These are phyloP conservation scores for Skeletonema tropicum DNA, from an alignment of 108 stramenopile genomes.

Conservation along the genomic window DNA sequence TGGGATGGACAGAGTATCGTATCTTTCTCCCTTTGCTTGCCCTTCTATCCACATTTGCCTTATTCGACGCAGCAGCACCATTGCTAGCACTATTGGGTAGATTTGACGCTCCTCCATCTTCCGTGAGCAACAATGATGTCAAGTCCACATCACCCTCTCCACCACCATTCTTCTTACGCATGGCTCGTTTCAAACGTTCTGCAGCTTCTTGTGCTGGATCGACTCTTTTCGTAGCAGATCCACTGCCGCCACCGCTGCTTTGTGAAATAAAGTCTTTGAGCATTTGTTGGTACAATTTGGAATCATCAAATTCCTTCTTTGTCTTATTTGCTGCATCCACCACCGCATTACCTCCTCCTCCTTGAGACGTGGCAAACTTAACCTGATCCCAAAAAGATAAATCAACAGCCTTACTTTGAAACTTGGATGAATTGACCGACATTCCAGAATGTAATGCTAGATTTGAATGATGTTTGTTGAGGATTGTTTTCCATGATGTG, in stretches of 20 bases:
- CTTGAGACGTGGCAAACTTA: conserved; percentile 28
- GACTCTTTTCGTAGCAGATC: conserved; percentile 3
- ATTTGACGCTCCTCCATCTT: conserved; percentile 3
- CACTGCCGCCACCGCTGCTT: conserved; percentile 16
- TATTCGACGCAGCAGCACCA: conserved; percentile 28
- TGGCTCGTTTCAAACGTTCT: conserved; percentile 38
- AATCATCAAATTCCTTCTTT: conserved; percentile 75
- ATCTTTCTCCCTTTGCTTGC: conserved; percentile 96
- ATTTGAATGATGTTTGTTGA: conserved; percentile 73
- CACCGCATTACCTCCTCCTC: neutral
- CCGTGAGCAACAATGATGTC: conserved; percentile 10
- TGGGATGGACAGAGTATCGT: conserved; percentile 88
- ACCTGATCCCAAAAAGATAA: conserved; percentile 67
- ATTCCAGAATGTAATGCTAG: conserved; percentile 61
- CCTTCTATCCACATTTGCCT: conserved; percentile 81
- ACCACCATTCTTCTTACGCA: conserved; percentile 47
- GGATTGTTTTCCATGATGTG: conserved; percentile 64
- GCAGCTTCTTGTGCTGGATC: conserved; percentile 52
- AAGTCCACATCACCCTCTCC: conserved; percentile 34
- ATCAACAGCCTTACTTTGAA: conserved; percentile 62
- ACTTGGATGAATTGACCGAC: conserved; percentile 43
- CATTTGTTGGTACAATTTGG: conserved; percentile 93
- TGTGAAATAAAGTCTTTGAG: conserved; percentile 80
- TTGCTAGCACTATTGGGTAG: conserved; percentile 2
- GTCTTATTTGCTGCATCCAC: conserved; percentile 23